Conservation (phyloP, 257 asterid species). For the Rubia yunnanensis region DNA sequence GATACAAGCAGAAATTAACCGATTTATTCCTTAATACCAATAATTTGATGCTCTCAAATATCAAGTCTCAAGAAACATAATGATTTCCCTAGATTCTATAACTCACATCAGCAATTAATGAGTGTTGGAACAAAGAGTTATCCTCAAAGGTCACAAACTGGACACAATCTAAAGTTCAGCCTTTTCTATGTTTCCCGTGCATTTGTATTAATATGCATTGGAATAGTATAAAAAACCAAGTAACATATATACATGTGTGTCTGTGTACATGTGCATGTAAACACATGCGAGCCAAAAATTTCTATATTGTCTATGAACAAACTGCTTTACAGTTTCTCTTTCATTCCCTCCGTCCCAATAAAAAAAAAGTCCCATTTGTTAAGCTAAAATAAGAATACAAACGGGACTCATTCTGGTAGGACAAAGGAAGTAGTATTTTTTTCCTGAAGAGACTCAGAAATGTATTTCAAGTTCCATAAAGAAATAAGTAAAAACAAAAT, state of each 20-base stretch:
- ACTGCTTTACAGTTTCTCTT: not conserved
- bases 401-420: too few relatives aligned
- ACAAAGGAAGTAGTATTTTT: too few relatives aligned
- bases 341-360: too few relatives aligned
- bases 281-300: not conserved
- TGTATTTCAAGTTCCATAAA: too few relatives aligned
- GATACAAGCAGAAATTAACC: not conserved
- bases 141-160: not conserved
- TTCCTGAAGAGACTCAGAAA: too few relatives aligned
- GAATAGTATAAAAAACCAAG: not conserved
- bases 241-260: not conserved
- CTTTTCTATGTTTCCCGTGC: not conserved
- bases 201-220: not conserved
- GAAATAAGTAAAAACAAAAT: too few relatives aligned
- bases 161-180: not conserved
- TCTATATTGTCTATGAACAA: not conserved
- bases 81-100: too few relatives aligned
- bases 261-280: too few relatives aligned
- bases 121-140: too few relatives aligned
- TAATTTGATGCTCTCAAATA: not conserved
- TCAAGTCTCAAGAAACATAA: not conserved
- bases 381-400: too few relatives aligned
- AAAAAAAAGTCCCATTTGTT: too few relatives aligned
- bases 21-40: not conserved
- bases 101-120: not conserved